Evolutionary conservation across 1,284 basidiomycete genomes (phyloP), one percentile per base, ranked within the genome.

Genomic region (Chondrostereum purpureum): DNA sequence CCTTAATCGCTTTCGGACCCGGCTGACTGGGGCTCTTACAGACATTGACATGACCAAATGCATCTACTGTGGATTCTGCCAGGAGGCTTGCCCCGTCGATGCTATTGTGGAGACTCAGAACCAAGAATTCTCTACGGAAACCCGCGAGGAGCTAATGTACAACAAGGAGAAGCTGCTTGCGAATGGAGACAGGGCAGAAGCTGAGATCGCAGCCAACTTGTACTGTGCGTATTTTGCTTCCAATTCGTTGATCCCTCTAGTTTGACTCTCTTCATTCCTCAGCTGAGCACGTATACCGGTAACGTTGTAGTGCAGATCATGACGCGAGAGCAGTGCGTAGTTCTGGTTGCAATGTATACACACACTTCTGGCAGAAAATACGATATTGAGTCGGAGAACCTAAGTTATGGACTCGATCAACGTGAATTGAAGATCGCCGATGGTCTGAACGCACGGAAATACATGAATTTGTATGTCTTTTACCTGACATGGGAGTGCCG

Each of bases 81-180:
- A 96, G 69, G 96, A 99, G 72, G 96, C 96, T 23, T 99, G 96
- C 68, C 96, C 96, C 11, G 96, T 99, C 49, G 96, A 99, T 67
- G 96, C 96, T 47, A 99, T 99, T 58, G 96, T 99, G 50, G 96
- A 99, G 75, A 97, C 92, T 35, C 89, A 94, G 80, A 96, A 97
- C 67, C 87, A 91, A 58, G 92, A 95, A 65, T 98, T 86, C 73
- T 88, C 92, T 8, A 97, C 92, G 38, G 96, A 99, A 72, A 98
- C 92, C 8, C 88, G 96, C 50, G 96, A 99, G 66, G 96, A 99
- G 68, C 79, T 99, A 47, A 73, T 99, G 42, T 99, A 99, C 73
- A 99, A 99, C 78, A 99, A 99, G 72, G 92, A 94, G 73, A 93
- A 96, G 70, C 78, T 98, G 45, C 75, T 97, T 47, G 83, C 92